Evolutionary conservation across 202 grass and related monocot species (phyloP).

Genomic region (Setaria viridis): DNA sequence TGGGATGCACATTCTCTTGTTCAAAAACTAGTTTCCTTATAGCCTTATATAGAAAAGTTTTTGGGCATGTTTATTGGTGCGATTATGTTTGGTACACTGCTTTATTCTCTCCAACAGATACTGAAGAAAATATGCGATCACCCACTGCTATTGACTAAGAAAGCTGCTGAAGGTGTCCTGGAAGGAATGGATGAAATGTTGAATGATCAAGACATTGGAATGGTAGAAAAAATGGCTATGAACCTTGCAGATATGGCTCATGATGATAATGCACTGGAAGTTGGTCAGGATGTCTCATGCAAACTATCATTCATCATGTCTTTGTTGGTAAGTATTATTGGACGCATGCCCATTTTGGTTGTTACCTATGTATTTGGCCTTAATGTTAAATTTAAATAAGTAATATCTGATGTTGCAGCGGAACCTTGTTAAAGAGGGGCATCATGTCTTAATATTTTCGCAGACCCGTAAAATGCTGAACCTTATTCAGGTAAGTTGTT

Average conservation of each 20-base stretch:
- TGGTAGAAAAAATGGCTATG: constrained; percentile 84
- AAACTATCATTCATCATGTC: constrained; percentile 88
- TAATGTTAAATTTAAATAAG: constrained; percentile 38
- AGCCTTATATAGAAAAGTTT: constrained; percentile 25
- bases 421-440: constrained; percentile 82
- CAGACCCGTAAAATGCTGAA: constrained; percentile 94
- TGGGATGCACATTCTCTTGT: too few species aligned
- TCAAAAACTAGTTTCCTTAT: background rate
- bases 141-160: constrained; percentile 87
- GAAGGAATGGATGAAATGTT: constrained; percentile 90
- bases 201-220: constrained; percentile 66
- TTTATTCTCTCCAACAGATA: constrained; percentile 63
- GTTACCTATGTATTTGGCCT: constrained; percentile 29
- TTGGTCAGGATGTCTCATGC: constrained; percentile 77
- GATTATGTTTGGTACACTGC: background rate
- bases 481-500: constrained; percentile 76
- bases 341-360: constrained; percentile 21
- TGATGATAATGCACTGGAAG: constrained; percentile 55
- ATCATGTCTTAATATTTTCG: constrained; percentile 85
- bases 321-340: constrained; percentile 69
- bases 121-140: constrained; percentile 98
- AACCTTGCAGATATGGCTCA: constrained; percentile 81
- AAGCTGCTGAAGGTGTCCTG: constrained; percentile 77
- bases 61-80: background rate
- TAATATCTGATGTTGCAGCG: constrained; percentile 54